Evolutionary conservation across 306 rosid species (phyloP), one percentile per base, ranked within the genome.

Genomic region (Dicorynia guianensis): DNA sequence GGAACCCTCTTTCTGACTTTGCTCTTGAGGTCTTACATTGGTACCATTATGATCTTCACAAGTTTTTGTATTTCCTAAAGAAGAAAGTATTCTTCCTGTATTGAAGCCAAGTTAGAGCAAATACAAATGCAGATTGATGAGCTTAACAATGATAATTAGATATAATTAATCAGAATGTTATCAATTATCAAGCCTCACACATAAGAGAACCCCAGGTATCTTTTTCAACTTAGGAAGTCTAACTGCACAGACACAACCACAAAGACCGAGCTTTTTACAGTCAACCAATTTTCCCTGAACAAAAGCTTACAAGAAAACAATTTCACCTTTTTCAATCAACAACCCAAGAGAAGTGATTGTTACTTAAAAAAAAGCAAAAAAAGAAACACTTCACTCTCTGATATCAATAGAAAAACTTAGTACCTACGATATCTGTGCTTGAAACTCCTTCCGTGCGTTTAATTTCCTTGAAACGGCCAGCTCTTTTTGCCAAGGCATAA

Each of bases 391-490:
- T 25, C 39, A 69, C 60, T 39, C 47, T 61, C 59, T 33, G 54
- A 69, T 62, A 70, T 63, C 38, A 71, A 78, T 60, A 80, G 79
- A 82, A 79, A 83, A 69, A 74, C 63, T 67, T 67, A 77, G 84
- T 96, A 96, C 99, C 99, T 89, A 96, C 97, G 81, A 96, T 96
- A 74, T 96, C 98, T 64, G 99, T 92, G 72, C 99, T 96, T 85
- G 99, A 96, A 69, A 96, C 99, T 18, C 99, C 99, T 86, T 96
- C 99, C 69, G 99, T 96, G 60, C 99, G 98, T 64, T 93, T 96
- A 57, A 96, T 96, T 85, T 96, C 97, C 91, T 90, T 96, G 92
- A 90, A 96, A 25, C 99, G 98, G 11, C 99, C 97, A 82, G 88
- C 98, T 84, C 81, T 89, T 82, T 96, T 96, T 59, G 99, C 99